These are phyloP conservation scores for Astragalus membranaceus DNA, from an alignment of 306 rosid species.

Conservation along the genomic window DNA sequence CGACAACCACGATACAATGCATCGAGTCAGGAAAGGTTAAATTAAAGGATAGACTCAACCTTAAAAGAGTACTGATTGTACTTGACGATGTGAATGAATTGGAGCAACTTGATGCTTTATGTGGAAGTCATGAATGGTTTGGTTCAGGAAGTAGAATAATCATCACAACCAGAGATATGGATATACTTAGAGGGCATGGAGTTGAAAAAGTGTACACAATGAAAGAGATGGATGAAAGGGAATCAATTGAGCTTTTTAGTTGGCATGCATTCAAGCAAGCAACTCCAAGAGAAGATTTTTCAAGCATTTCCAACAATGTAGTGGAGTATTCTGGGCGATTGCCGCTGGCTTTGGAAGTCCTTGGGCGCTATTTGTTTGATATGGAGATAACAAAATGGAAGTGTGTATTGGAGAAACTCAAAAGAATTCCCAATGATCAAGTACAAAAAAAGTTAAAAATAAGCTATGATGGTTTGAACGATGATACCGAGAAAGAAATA, in stretches of 20 bases:
- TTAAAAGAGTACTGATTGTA: background rate
- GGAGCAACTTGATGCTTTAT: background rate
- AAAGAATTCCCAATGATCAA: background rate
- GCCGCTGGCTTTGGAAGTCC: conserved; percentile 12
- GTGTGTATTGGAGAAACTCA: background rate
- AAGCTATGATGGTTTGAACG: background rate
- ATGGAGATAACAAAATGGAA: background rate
- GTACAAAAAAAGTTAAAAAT: background rate
- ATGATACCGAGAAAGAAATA: background rate
- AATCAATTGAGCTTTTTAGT: background rate
- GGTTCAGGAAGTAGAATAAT: conserved; percentile 1
- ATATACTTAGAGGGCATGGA: background rate
- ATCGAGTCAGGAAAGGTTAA: background rate
- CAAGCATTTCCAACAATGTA: background rate
- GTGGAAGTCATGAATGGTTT: background rate
- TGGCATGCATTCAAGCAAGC: background rate
- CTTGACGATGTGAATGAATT: background rate
- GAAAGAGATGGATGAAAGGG: background rate
- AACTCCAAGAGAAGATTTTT: background rate
- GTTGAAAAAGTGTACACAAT: background rate
- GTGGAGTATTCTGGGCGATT: background rate
- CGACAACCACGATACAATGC: background rate
- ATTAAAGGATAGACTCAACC: background rate
- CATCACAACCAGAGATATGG: background rate
- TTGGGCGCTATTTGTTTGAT: conserved; percentile 7